Percentiles rank a stretch among this genome's conserved stretches.
Conservation (phyloP, 1,284 basidiomycete species). For the Sanguinoderma infundibulare region DNA sequence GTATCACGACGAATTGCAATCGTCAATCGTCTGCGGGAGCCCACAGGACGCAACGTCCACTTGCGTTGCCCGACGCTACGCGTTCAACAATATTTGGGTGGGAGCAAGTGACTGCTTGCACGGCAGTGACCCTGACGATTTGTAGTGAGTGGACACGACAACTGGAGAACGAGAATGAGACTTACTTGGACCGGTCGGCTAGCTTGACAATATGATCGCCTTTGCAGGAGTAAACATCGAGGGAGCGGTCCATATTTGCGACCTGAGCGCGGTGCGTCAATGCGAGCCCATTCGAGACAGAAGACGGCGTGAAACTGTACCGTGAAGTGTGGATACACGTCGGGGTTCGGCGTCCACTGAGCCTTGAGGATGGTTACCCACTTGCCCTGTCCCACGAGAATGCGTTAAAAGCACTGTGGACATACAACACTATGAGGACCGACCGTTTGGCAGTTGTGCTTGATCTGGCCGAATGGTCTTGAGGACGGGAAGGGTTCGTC, state of each 20-base stretch:
- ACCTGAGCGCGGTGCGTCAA: slow-evolving; percentile 46
- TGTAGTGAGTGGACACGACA: slow-evolving; percentile 1
- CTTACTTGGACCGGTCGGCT: slow-evolving; percentile 58
- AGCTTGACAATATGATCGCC: slow-evolving; percentile 70
- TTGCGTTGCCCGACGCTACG: slow-evolving; percentile 75
- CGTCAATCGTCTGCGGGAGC: slow-evolving; percentile 46
- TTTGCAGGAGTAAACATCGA: slow-evolving; percentile 75
- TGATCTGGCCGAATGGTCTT: slow-evolving; percentile 61
- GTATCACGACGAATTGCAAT: background rate
- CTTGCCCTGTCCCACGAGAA: slow-evolving; percentile 54
- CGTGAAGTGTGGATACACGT: slow-evolving; percentile 81
- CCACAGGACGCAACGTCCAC: slow-evolving; percentile 82
- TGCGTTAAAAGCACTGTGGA: background rate
- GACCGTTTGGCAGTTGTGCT: slow-evolving; percentile 81
- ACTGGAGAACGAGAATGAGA: slow-evolving; percentile 8
- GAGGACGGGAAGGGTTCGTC: slow-evolving; percentile 57
- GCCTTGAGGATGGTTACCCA: slow-evolving; percentile 80
- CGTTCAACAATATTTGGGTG: slow-evolving; percentile 76
- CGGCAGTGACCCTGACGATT: slow-evolving; percentile 66
- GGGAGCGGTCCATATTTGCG: slow-evolving; percentile 75
- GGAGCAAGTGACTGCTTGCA: slow-evolving; percentile 86
- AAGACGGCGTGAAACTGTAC: slow-evolving; percentile 42
- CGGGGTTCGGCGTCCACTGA: slow-evolving; percentile 75
- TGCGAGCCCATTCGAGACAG: background rate
- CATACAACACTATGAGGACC: slow-evolving; percentile 19